Evolutionary conservation across 805 yeast genomes (phyloP).

Genomic region (Starmerella sp.): DNA sequence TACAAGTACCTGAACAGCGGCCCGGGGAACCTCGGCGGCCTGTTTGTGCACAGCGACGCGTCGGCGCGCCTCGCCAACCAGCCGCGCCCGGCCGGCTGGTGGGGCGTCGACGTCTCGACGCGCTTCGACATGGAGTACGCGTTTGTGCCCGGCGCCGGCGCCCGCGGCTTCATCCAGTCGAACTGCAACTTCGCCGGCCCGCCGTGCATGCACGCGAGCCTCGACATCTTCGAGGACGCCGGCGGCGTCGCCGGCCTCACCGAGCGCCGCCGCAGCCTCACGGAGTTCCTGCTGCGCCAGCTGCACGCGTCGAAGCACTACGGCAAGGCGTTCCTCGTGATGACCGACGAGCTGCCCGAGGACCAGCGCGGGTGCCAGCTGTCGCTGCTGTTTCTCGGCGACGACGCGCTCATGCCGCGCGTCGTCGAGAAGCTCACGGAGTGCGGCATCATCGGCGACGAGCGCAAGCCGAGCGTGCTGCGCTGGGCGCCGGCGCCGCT

Average conservation of each 20-base stretch:
- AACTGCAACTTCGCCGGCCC: slow-evolving; percentile 84
- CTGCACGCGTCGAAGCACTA: slow-evolving; percentile 41
- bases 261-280: slow-evolving; percentile 45
- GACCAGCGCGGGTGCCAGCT: slow-evolving; percentile 69
- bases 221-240: slow-evolving; percentile 44
- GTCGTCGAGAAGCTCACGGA: slow-evolving; percentile 41
- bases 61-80: slow-evolving; percentile 19
- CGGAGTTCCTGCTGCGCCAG: slow-evolving; percentile 42
- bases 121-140: slow-evolving; percentile 70
- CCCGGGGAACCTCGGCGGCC: slow-evolving; percentile 87
- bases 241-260: slow-evolving; percentile 58
- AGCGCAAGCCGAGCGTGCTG: slow-evolving; percentile 81
- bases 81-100: slow-evolving; percentile 90
- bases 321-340: slow-evolving; percentile 42
- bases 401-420: slow-evolving; percentile 41
- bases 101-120: slow-evolving; percentile 70
- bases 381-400: slow-evolving; percentile 49
- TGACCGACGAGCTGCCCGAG: slow-evolving; percentile 52
- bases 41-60: slow-evolving; percentile 52
- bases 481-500: slow-evolving; percentile 79
- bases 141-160: slow-evolving; percentile 75
- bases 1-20: slow-evolving; percentile 87
- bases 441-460: slow-evolving; percentile 69
- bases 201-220: slow-evolving; percentile 56
- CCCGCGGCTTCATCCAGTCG: slow-evolving; percentile 78